Evolutionary conservation across 1,139 yeast genomes (phyloP).

Genomic region (Magnusiomyces starmeri): DNA sequence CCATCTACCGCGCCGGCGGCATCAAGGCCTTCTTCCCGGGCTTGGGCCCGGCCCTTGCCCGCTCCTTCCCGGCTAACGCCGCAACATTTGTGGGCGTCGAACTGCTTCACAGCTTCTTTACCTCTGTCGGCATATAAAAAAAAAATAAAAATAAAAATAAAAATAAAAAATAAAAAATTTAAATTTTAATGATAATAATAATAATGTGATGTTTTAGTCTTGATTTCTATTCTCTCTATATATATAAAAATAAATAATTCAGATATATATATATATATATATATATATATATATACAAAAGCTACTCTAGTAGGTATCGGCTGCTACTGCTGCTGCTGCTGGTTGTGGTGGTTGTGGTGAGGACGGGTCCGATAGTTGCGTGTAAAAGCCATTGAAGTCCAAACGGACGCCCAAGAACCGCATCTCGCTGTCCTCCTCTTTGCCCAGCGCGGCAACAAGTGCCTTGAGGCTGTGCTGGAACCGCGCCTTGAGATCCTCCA

Average conservation of each 20-base stretch:
- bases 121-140: conserved; percentile 17
- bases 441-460: conserved; percentile 27
- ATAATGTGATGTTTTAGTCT: neutral
- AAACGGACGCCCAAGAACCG: conserved; percentile 34
- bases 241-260: too few relatives aligned
- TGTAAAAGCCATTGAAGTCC: conserved; percentile 34
- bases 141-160: neutral
- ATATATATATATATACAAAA: too few relatives aligned
- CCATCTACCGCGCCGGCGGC: conserved; percentile 66
- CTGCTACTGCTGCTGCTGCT: too few relatives aligned
- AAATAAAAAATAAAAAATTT: too few relatives aligned
- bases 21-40: conserved; percentile 95
- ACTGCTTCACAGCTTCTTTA: conserved; percentile 63
- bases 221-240: neutral
- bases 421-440: conserved; percentile 33
- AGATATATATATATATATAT: too few relatives aligned
- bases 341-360: too few relatives aligned
- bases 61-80: conserved; percentile 97
- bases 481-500: conserved; percentile 18
- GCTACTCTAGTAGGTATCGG: too few relatives aligned
- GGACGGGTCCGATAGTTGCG: too few relatives aligned
- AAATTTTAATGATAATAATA: neutral
- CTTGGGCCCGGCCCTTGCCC: conserved; percentile 85
- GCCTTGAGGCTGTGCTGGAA: conserved; percentile 24
- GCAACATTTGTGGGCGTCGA: conserved; percentile 97